Base-by-base conservation (phyloP, 2,329 filamentous ascomycete genomes). In the Ceratocystis variospora region DNA sequence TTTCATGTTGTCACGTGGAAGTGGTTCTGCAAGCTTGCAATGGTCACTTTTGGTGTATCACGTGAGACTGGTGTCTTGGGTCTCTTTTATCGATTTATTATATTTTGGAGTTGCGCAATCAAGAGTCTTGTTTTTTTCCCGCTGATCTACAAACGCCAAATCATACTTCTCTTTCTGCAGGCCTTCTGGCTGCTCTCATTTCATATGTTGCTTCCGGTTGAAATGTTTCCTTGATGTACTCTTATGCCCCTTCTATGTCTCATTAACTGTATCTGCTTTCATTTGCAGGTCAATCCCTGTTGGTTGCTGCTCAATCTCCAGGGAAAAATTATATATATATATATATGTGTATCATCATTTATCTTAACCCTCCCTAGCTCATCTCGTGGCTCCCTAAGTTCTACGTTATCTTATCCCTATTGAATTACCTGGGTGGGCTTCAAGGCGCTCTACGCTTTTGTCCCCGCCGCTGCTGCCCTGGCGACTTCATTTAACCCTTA, bases 1-100 rank as follows among this genome's bases (percentile, higher is more conserved):
- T 50, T 65, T 57, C 63, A 65, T 57, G 63, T 61, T 65, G 22
- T 65, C 41, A 46, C 53, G 31, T 65, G 63, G 22, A 57, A 48
- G 63, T 19, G 50, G 19, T 12, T 4, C 12, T 12, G 33, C 15
- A 31, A 31, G 50, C 48, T 55, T 61, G 63, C 33, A 31, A 50
- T 50, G 22, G 33, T 64, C 48, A 22, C 19, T 55, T 64, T 45
- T 59, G 37, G 19, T 46, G 45, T 19, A 25, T 28, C 22, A 8
- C 6, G 19, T 15, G 46, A 41, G 37, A 15, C 8, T 17, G 19
- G 25, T 48, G 45, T 62, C 37, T n/a, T 4, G 17, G 17, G 17
- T 31, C 5, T 53, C 22, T 25, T 53, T n/a, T 59, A 15, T 25
- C 15, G 8, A 41, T 62, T 25, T 46, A 59, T 19, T 25, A 31